These are phyloP conservation scores for Capsella rubella DNA, from an alignment of 441 rosid genomes.

Conservation along the genomic window DNA sequence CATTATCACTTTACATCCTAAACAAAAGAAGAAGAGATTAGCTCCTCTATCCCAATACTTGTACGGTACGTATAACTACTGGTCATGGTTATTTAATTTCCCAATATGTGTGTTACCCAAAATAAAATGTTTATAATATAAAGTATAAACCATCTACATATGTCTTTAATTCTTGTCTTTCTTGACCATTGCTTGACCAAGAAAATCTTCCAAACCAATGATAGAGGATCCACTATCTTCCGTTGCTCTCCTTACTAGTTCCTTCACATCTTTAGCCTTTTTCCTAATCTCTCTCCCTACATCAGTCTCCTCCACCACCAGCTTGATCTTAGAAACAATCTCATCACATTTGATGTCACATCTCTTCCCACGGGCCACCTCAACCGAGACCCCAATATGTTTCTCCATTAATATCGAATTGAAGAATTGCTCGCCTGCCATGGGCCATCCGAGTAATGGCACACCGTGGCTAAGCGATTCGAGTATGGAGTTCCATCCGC, in stretches of 20 bases:
- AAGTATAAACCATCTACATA: background rate
- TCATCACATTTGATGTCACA: slow-evolving; percentile 55
- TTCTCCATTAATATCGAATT: slow-evolving; percentile 72
- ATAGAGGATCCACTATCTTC: slow-evolving; percentile 60
- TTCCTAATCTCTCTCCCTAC: slow-evolving; percentile 56
- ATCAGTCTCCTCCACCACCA: slow-evolving; percentile 56
- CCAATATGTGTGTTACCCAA: too few species aligned
- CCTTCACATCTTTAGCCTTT: slow-evolving; percentile 51
- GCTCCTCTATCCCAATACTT: slow-evolving; percentile 22
- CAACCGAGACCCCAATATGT: slow-evolving; percentile 63
- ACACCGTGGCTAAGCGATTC: slow-evolving; percentile 69
- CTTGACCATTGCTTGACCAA: slow-evolving; percentile 50
- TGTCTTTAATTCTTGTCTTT: slow-evolving; percentile 17
- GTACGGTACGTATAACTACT: slow-evolving; percentile 30
- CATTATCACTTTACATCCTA: background rate
- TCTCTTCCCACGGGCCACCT: slow-evolving; percentile 71
- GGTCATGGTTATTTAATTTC: slow-evolving; percentile 30
- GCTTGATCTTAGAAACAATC: slow-evolving; percentile 53
- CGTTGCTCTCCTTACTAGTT: slow-evolving; percentile 49
- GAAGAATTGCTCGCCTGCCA: slow-evolving; percentile 85
- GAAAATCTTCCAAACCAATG: slow-evolving; percentile 63
- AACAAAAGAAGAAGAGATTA: background rate
- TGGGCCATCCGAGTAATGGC: slow-evolving; percentile 76
- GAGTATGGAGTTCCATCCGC: slow-evolving; percentile 86
- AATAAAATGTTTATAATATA: slow-evolving; percentile 13